Evolutionary conservation across 1,284 basidiomycete genomes (phyloP).

Genomic region (Moesziomyces parantarcticus): DNA sequence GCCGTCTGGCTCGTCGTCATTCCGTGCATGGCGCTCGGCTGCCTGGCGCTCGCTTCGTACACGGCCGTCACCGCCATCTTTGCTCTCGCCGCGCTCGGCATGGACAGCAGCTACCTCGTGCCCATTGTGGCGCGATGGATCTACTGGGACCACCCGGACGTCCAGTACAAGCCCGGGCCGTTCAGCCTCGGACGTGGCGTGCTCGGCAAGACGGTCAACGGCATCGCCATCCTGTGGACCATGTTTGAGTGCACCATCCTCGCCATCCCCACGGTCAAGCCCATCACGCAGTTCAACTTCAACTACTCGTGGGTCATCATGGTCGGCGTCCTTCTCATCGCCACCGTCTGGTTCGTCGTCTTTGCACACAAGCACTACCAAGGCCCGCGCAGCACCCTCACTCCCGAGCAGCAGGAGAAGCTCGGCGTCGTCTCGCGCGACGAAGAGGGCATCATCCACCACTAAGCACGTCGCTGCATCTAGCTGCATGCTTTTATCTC

Average conservation of each 20-base stretch:
- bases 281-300: constrained; percentile 48
- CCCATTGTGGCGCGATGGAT: constrained; percentile 73
- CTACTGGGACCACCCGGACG: constrained; percentile 82
- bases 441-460: constrained; percentile 38
- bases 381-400: constrained; percentile 67
- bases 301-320: constrained; percentile 68
- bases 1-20: constrained; percentile 83
- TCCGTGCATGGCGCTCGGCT: constrained; percentile 59
- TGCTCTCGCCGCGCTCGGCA: constrained; percentile 77
- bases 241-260: constrained; percentile 66
- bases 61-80: constrained; percentile 64
- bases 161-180: constrained; percentile 84
- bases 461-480: constrained; percentile 6
- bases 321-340: constrained; percentile 68
- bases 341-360: constrained; percentile 69
- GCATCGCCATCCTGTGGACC: constrained; percentile 74
- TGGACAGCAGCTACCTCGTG: constrained; percentile 75
- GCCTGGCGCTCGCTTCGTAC: constrained; percentile 59
- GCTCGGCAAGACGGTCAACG: constrained; percentile 76
- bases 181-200: constrained; percentile 83
- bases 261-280: constrained; percentile 51
- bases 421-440: constrained; percentile 55
- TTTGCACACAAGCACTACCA: constrained; percentile 70
- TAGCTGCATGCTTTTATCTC: not conserved
- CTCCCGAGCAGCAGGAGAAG: constrained; percentile 53